Evolutionary conservation across 1,284 basidiomycete genomes (phyloP), one percentile per base, ranked within the genome.

Genomic region (Caloboletus firmus): DNA sequence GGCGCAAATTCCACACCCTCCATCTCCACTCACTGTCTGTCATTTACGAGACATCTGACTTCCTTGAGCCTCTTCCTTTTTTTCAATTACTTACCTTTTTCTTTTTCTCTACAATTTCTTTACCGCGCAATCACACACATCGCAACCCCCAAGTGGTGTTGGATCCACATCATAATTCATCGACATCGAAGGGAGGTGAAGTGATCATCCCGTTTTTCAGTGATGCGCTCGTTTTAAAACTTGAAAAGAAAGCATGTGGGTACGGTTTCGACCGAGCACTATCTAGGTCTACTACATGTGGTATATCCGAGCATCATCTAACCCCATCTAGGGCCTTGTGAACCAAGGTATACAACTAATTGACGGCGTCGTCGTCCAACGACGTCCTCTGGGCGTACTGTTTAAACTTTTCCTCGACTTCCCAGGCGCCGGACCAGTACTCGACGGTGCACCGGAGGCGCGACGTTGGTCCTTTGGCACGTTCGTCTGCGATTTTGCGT

Each of bases 361-460:
- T 59, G 35, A 48, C 9, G 13, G 2, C 24, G 5, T 13, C 9
- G 13, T 1, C 24, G 5, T 13, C 37, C 40, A 53, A 40, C 28
- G 62, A 64, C 18, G 54, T 41, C 24, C 5, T 1, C 17, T 53
- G 22, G 2, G 57, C 55, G 20, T 56, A 58, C 42, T 51, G 28
- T n/a, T 61, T 62, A 62, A 91, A 87, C 42, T 81, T 82, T 72
- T 95, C 91, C 70, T 97, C 95, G 45, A 94, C 85, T 69, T 96
- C 90, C 94, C 95, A 97, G 46, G 93, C 94, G 43, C 93, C 93
- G 13, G 83, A 84, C 94, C 95, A 97, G 65, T 91, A 87, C 63
- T 84, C 80, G 58, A 94, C 79, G 50, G 85, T 72, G 59, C 87
- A 87, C 58, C 83, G 80, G 58, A 95, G 76, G 15, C 89, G 87